Evolutionary conservation across 768 basidiomycete genomes (phyloP), one percentile per base, ranked within the genome.

Genomic region (Pholiota microspora): DNA sequence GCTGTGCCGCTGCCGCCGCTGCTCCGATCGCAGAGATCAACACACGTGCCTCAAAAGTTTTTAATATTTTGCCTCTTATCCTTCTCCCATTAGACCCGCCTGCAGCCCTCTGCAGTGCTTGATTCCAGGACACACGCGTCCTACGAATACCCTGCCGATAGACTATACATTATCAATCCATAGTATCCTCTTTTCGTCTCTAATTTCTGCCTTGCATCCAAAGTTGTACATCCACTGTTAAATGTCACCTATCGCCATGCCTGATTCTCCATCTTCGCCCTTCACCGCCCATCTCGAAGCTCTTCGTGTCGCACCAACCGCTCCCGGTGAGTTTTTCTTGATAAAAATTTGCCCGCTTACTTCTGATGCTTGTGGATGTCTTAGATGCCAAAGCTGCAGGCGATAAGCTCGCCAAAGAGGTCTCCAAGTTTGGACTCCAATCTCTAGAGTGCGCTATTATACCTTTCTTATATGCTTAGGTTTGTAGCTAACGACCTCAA

Each of bases 351-450:
- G n/a, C 38, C 16, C 28, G 10, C 23, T 35, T 12, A 9, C 35
- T 45, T 47, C 50, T 57, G 34, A 49, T 58, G 45, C 51, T 59
- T n/a, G 50, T 18, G 47, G 27, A 54, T 55, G 38, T 49, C 46
- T 45, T 63, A 88, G 91, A 92, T 76, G 91, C 89, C 32, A 92
- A 91, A 71, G 88, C 80, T 48, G 90, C 91, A 18, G 88, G 88
- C 35, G 90, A 92, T 72, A 83, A 80, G 62, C 77, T 92, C 55
- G 89, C 90, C 56, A 82, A 87, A 32, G 83, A 88, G 64, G 76
- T 92, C 35, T 71, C 76, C 34, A 89, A 84, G 64, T 64, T 71
- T 54, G 88, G 89, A 3, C 73, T 84, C 47, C 79, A 83, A 63
- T 77, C 79, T 35, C 72, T 92, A 50, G 71, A 73, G 90, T 91